Conservation (phyloP, 257 asterid species). For the Solanum chiquidenum region DNA sequence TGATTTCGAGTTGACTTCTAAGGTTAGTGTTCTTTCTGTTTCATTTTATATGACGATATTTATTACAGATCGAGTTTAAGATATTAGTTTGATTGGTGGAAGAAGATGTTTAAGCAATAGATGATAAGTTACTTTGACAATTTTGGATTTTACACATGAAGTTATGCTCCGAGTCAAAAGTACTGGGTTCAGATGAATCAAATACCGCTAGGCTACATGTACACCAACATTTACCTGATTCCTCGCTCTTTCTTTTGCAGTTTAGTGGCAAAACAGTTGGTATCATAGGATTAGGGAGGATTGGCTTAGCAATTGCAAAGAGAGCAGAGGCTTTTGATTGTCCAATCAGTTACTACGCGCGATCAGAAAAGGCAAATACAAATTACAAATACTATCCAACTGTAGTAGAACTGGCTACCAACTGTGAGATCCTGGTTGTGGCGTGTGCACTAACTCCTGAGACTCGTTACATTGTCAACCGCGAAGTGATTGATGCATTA, state of each 20-base stretch:
- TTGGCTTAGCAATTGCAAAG: neutral
- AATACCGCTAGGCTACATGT: neutral
- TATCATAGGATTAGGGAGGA: neutral
- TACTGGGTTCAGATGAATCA: neutral
- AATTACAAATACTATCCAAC: neutral
- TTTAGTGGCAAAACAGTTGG: neutral
- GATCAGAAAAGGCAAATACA: neutral
- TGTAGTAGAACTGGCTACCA: neutral
- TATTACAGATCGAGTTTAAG: no score
- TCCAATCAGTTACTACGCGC: neutral
- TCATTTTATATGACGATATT: neutral
- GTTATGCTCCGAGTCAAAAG: neutral
- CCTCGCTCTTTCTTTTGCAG: neutral
- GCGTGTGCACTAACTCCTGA: neutral
- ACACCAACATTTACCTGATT: neutral
- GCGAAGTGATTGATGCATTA: neutral
- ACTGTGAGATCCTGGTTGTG: neutral
- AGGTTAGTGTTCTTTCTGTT: slow-evolving; percentile 16
- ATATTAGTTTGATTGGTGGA: neutral
- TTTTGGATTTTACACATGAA: no score
- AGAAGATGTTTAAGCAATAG: neutral
- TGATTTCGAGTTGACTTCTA: slow-evolving; percentile 45
- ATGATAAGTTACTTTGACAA: neutral
- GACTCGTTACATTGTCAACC: neutral
- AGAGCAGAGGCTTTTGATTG: neutral